phyloP scores from a whole-genome alignment of 352 stramenopile species.

The Phytophthora constricta region DNA sequence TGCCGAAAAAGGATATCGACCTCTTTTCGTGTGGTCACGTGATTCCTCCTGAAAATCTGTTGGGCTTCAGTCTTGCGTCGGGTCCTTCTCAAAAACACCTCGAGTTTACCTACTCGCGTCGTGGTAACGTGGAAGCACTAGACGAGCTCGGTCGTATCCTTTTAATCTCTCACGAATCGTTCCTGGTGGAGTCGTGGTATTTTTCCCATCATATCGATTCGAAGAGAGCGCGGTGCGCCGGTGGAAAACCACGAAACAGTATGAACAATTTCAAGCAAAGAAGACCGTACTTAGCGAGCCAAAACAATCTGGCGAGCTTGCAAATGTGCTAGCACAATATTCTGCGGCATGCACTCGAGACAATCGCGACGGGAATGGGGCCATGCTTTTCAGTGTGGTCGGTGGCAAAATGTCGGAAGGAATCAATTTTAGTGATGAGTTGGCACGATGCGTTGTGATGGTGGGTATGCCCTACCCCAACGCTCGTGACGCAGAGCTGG shows the following conservation, averaged over 20 bases:
- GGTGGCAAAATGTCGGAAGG: constrained; percentile 99
- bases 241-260: constrained; percentile 87
- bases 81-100: constrained; percentile 91
- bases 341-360: constrained; percentile 60
- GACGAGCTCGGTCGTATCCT: constrained; percentile 96
- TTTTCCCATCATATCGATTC: constrained; percentile 98
- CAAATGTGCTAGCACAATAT: constrained; percentile 88
- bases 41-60: constrained; percentile 93
- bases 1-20: constrained; percentile 82
- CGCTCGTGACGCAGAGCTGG: constrained; percentile 94
- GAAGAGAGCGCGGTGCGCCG: constrained; percentile 88
- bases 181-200: constrained; percentile 96
- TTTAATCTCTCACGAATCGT: constrained; percentile 92
- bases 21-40: constrained; percentile 99
- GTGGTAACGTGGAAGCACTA: constrained; percentile 75
- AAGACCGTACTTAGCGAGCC: constrained; percentile 96
- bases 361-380: constrained; percentile 49
- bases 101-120: constrained; percentile 94
- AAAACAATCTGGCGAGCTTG: constrained; percentile 93
- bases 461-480: constrained; percentile 99
- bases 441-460: constrained; percentile 97
- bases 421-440: constrained; percentile 99
- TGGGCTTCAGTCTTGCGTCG: constrained; percentile 70
- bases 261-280: constrained; percentile 85
- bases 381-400: constrained; percentile 96